Conservation (phyloP, 768 basidiomycete species). For the Hygrocybe coccinea region DNA sequence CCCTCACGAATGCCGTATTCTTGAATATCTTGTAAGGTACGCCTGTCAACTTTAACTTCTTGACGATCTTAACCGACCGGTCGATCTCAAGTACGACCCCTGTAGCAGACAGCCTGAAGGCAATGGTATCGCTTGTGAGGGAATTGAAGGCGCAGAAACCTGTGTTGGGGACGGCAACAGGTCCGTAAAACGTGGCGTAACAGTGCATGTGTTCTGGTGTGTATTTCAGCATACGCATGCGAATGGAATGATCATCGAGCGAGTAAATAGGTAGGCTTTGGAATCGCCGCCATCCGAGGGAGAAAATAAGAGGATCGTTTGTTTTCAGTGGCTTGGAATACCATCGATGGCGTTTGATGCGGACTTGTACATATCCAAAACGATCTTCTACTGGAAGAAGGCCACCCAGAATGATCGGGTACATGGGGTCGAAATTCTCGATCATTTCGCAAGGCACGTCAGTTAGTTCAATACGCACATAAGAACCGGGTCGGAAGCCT, state of each 20-base stretch:
- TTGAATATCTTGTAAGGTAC: constrained; percentile 97
- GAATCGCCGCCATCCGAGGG: constrained; percentile 96
- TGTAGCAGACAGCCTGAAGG: constrained; percentile 88
- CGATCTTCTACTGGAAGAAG: constrained; percentile 84
- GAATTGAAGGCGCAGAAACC: constrained; percentile 98
- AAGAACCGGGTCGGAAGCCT: constrained; percentile 84
- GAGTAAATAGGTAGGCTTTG: constrained; percentile 94
- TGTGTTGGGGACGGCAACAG: constrained; percentile 85
- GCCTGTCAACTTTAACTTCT: constrained; percentile 96
- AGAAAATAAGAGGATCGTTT: constrained; percentile 94
- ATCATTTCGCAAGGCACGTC: constrained; percentile 88
- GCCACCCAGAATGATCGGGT: constrained; percentile 90
- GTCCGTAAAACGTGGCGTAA: constrained; percentile 95
- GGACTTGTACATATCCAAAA: constrained; percentile 90
- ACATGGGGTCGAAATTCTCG: constrained; percentile 86
- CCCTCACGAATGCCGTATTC: constrained; percentile 96
- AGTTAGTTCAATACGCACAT: constrained; percentile 85
- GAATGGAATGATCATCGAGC: constrained; percentile 94
- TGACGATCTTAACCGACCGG: constrained; percentile 89
- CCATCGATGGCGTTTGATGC: constrained; percentile 97
- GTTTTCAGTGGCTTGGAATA: constrained; percentile 87
- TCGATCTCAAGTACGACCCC: constrained; percentile 95
- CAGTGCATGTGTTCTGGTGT: constrained; percentile 99
- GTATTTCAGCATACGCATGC: constrained; percentile 99
- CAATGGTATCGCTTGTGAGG: constrained; percentile 55